A percentile compares a stretch with the other conserved stretches of the same genome.
Conservation (phyloP, 805 yeast genomes). For the Pichia cephalocereana region DNA sequence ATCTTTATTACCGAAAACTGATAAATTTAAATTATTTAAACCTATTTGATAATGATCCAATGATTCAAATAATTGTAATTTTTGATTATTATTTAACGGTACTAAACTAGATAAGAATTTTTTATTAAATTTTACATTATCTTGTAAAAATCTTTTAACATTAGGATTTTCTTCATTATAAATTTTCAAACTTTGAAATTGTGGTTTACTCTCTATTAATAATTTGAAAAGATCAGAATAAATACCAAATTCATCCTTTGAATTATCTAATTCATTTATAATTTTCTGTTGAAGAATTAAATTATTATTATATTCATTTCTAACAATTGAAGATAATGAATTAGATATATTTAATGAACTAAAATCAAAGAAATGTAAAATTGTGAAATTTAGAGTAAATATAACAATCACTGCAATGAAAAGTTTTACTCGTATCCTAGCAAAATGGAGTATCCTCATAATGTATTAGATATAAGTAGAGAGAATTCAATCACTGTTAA, state of each 20-base stretch:
- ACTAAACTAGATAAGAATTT: background rate
- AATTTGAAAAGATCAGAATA: constrained; percentile 18
- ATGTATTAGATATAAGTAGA: no score
- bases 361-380: no score
- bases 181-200: constrained; percentile 32
- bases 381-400: no score
- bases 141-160: constrained; percentile 33
- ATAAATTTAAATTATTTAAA: constrained; percentile 30
- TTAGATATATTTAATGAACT: no score
- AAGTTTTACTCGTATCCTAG: no score
- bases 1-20: constrained; percentile 19
- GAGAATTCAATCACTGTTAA: no score
- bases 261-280: background rate
- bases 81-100: background rate
- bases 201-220: constrained; percentile 23
- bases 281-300: background rate
- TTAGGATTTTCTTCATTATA: constrained; percentile 27
- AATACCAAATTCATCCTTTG: background rate
- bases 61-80: constrained; percentile 13
- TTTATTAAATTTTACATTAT: constrained; percentile 11
- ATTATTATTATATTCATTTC: no score
- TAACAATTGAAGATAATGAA: no score
- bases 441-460: no score
- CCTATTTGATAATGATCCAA: constrained; percentile 10
- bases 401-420: no score